Evolutionary conservation across 768 basidiomycete species (phyloP).

Genomic region (Boletus eberwhitei): DNA sequence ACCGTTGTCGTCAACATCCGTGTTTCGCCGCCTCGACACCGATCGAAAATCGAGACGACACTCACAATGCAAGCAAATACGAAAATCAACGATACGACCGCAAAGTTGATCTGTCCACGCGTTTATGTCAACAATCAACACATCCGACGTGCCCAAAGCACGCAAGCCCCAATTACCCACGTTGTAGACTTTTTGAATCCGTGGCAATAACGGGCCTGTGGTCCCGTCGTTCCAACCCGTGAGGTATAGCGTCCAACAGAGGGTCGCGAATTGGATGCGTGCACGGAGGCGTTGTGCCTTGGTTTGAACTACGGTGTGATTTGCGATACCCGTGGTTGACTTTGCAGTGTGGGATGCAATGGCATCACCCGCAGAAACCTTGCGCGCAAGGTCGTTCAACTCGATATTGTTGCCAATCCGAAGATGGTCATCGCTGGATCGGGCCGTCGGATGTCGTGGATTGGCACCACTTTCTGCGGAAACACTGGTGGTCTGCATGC

Average conservation of each 20-base stretch:
- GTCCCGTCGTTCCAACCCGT: slow-evolving; percentile 40
- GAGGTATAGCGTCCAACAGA: slow-evolving; percentile 36
- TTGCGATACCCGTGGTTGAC: not conserved
- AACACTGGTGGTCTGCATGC: slow-evolving; percentile 12
- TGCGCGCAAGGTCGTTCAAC: slow-evolving; percentile 4
- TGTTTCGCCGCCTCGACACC: not conserved
- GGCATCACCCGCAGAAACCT: not conserved
- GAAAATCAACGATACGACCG: slow-evolving; percentile 41
- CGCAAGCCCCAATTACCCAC: slow-evolving; percentile 17
- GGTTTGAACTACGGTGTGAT: slow-evolving; percentile 4
- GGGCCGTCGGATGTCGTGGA: slow-evolving; percentile 6
- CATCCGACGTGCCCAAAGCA: not conserved
- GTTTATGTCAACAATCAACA: not conserved
- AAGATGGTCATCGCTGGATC: not conserved
- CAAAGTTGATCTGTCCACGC: slow-evolving; percentile 34
- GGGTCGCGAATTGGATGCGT: slow-evolving; percentile 31
- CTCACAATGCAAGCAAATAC: slow-evolving; percentile 39
- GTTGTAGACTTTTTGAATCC: slow-evolving; percentile 36
- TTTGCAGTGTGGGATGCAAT: not conserved
- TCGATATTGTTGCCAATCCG: slow-evolving; percentile 1
- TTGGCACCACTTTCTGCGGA: slow-evolving; percentile 3
- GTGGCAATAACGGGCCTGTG: slow-evolving; percentile 37
- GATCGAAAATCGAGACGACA: not conserved
- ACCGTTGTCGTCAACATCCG: not conserved
- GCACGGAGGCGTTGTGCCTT: slow-evolving; percentile 21